These are phyloP conservation scores for Ogataea corticis DNA, from an alignment of 805 yeast genomes.

Conservation along the genomic window DNA sequence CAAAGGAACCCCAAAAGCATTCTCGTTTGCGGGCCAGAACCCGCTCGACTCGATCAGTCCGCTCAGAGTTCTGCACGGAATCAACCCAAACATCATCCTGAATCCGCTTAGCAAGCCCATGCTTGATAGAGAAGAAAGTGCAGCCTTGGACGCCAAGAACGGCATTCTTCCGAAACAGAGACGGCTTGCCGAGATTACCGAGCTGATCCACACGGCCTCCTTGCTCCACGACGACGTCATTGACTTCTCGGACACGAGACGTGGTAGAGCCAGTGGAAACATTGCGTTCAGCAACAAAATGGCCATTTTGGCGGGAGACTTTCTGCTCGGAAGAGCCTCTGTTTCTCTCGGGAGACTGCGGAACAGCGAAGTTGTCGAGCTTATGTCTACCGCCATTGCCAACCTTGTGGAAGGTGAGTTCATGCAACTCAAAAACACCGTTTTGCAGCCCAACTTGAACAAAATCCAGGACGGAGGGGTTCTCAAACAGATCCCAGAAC, in stretches of 20 bases:
- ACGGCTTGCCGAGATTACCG: constrained; percentile 94
- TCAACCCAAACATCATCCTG: constrained; percentile 77
- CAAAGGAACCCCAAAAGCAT: constrained; percentile 53
- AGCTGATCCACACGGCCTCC: constrained; percentile 97
- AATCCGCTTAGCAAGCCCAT: constrained; percentile 85
- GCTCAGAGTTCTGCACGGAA: constrained; percentile 79
- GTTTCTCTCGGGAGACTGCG: constrained; percentile 91
- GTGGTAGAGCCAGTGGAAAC: constrained; percentile 91
- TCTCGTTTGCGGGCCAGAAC: constrained; percentile 60
- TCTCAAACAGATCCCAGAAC: constrained; percentile 46
- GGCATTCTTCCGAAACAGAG: constrained; percentile 95
- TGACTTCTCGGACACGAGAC: constrained; percentile 82
- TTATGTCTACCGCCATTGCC: constrained; percentile 93
- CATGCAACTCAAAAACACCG: constrained; percentile 96
- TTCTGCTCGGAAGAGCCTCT: constrained; percentile 91
- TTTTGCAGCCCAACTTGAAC: constrained; percentile 51
- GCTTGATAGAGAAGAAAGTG: constrained; percentile 59
- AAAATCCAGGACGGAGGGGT: constrained; percentile 47
- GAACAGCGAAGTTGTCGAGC: constrained; percentile 96
- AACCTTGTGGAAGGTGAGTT: constrained; percentile 97
- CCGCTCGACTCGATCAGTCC: constrained; percentile 74
- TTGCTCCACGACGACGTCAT: constrained; percentile 95
- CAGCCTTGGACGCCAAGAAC: constrained; percentile 50
- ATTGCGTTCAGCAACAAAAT: constrained; percentile 93
- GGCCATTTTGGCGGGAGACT: constrained; percentile 98